phyloP scores from a whole-genome alignment of 1,139 yeast genomes.

The Geotrichum carabidarum region DNA sequence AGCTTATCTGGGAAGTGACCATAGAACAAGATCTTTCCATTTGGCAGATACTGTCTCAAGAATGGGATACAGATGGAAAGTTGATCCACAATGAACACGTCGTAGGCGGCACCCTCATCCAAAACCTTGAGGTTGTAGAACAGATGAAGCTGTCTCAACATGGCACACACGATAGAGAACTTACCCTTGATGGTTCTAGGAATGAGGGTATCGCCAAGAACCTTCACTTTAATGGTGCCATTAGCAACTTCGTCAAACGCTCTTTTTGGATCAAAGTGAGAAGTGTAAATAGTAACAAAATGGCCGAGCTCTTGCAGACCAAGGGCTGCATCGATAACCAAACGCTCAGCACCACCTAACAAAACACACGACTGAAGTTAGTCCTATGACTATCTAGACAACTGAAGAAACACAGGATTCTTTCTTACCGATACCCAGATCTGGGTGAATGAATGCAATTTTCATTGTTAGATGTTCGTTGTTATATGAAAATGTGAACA shows the following conservation, averaged over 20 bases:
- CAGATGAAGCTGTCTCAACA: conserved; percentile 71
- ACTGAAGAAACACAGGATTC: background rate
- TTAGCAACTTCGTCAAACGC: conserved; percentile 83
- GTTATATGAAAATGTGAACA: background rate
- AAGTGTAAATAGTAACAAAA: conserved; percentile 67
- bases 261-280: conserved; percentile 80
- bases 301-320: conserved; percentile 73
- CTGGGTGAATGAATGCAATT: conserved; percentile 92
- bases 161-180: conserved; percentile 78
- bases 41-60: conserved; percentile 42
- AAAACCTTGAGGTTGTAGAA: conserved; percentile 47
- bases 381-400: background rate
- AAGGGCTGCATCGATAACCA: conserved; percentile 90
- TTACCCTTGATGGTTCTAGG: conserved; percentile 66
- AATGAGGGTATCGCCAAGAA: conserved; percentile 67
- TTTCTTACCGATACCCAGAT: conserved; percentile 66
- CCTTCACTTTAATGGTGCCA: conserved; percentile 54
- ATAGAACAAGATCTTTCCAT: conserved; percentile 62
- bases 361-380: background rate
- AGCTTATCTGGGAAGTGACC: conserved; percentile 95
- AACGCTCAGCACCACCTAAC: conserved; percentile 88
- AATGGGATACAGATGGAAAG: conserved; percentile 80
- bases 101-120: conserved; percentile 50
- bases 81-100: conserved; percentile 81
- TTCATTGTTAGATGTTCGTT: conserved; percentile 36